Conservation (phyloP, 176 grass and related monocot genomes). For the Musa beccarii region DNA sequence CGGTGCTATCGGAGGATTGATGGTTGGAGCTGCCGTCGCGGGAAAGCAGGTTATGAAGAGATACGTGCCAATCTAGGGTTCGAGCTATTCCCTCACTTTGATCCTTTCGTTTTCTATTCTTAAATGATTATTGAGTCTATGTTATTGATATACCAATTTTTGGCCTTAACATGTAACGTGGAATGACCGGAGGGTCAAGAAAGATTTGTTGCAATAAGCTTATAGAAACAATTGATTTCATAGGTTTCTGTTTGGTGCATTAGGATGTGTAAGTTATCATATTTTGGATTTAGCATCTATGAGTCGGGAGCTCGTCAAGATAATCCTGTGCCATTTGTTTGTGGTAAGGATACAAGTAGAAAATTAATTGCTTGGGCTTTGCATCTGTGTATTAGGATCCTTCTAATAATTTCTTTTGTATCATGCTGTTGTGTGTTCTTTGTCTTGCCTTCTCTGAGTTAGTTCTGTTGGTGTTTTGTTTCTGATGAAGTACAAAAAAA, state of each 20-base stretch:
- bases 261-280: neutral
- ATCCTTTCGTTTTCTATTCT: neutral
- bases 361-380: neutral
- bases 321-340: neutral
- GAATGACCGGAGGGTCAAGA: neutral
- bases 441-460: neutral
- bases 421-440: neutral
- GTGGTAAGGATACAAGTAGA: neutral
- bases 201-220: slow-evolving; percentile 3
- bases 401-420: neutral
- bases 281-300: neutral
- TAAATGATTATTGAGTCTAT: neutral
- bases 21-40: slow-evolving; percentile 40
- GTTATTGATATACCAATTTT: neutral
- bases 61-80: slow-evolving; percentile 33
- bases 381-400: neutral
- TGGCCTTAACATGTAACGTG: neutral
- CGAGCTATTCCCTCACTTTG: neutral
- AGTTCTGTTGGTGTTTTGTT: neutral
- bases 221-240: neutral
- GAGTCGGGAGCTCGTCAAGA: neutral
- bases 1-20: slow-evolving; percentile 41
- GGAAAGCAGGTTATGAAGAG: slow-evolving; percentile 35
- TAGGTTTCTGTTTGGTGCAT: too few relatives aligned
- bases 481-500: too few relatives aligned